Conservation (phyloP, 129 eudicot species). For the Flaveria sonorensis region DNA sequence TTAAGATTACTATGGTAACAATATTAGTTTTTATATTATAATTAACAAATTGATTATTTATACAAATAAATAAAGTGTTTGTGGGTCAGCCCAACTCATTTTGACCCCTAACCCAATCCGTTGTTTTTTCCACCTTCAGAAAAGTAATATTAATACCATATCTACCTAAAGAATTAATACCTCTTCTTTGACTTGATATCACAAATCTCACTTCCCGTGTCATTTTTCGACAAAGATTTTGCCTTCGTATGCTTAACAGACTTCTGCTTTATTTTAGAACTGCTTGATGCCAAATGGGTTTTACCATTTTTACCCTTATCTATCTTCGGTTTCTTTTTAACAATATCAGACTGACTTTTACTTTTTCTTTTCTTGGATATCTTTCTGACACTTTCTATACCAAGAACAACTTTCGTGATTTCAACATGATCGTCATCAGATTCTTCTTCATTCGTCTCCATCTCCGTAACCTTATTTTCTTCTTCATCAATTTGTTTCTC, state of each 20-base stretch:
- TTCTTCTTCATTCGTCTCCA: constrained; percentile 34
- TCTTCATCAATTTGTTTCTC: constrained; percentile 30
- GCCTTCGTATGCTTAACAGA: constrained; percentile 34
- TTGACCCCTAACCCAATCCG: neutral
- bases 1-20: neutral
- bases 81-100: neutral
- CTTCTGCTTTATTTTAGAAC: constrained; percentile 50
- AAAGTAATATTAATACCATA: neutral
- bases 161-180: constrained; percentile 35
- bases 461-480: constrained; percentile 36
- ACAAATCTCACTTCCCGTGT: constrained; percentile 23
- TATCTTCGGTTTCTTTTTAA: constrained; percentile 52
- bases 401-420: constrained; percentile 38
- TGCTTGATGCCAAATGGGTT: constrained; percentile 31
- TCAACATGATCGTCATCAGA: constrained; percentile 27
- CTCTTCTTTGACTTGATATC: constrained; percentile 48
- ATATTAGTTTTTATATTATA: neutral
- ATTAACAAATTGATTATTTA: neutral
- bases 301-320: constrained; percentile 46
- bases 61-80: constrained; percentile 1
- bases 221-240: constrained; percentile 39
- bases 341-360: constrained; percentile 30
- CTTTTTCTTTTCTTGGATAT: constrained; percentile 55
- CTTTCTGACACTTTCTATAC: constrained; percentile 35
- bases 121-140: neutral